phyloP scores from a whole-genome alignment of 306 rosid species.

The Corylus avellana region DNA sequence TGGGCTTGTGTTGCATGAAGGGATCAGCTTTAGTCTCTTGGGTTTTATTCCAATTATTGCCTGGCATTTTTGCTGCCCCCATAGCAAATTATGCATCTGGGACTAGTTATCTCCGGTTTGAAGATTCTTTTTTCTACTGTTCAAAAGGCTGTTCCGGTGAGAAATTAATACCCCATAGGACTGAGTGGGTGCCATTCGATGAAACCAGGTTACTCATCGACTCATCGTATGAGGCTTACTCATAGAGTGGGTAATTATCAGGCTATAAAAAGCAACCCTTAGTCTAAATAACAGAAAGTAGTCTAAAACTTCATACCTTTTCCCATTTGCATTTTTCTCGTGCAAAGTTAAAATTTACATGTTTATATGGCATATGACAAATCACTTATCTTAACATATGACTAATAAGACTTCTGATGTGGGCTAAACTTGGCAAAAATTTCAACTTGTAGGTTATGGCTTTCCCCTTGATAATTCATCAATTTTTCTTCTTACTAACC shows the following conservation, averaged over 20 bases:
- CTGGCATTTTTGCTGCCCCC: neutral
- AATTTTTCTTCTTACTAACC: neutral
- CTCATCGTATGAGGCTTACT: neutral
- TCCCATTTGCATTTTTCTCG: neutral
- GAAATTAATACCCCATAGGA: neutral
- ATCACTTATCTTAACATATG: neutral
- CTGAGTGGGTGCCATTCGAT: neutral
- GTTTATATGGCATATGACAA: neutral
- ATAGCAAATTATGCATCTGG: neutral
- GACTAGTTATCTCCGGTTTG: neutral
- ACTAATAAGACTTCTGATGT: neutral
- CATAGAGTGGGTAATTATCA: neutral
- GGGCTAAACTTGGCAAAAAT: neutral
- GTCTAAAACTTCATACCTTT: neutral
- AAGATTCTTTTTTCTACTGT: neutral
- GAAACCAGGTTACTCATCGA: neutral
- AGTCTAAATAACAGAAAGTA: neutral
- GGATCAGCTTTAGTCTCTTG: neutral
- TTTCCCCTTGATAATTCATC: neutral
- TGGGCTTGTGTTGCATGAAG: constrained; percentile 2
- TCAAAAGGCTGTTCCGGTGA: neutral
- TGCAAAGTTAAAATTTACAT: neutral
- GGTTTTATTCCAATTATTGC: neutral
- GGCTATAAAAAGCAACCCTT: neutral
- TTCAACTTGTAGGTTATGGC: neutral